Percentiles rank a stretch among this genome's conserved stretches.
phyloP scores from a whole-genome alignment of 305 asterid species.

The Fraxinus platypoda region DNA sequence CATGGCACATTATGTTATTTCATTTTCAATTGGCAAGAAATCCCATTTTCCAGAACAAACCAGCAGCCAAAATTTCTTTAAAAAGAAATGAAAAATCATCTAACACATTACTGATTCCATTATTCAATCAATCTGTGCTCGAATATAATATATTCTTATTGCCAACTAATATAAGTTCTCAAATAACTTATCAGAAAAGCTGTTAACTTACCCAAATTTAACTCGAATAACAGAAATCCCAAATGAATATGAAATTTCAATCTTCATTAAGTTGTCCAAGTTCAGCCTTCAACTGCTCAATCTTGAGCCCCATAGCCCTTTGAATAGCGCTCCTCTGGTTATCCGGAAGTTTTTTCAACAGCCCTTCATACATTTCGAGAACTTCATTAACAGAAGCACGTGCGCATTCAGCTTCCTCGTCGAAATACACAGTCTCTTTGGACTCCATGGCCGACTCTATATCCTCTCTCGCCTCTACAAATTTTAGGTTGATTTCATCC shows the following conservation, averaged over 20 bases:
- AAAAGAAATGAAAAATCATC: background rate
- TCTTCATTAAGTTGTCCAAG: constrained; percentile 77
- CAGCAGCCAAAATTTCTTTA: background rate
- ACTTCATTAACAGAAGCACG: constrained; percentile 80
- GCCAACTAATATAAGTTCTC: background rate
- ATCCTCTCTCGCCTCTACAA: constrained; percentile 98
- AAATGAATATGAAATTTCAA: constrained; percentile 19
- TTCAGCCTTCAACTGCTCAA: constrained; percentile 93
- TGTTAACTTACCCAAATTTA: background rate
- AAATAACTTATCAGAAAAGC: background rate
- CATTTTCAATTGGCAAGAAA: background rate
- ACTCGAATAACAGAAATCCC: background rate
- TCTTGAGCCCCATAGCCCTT: constrained; percentile 96
- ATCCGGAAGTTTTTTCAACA: constrained; percentile 58
- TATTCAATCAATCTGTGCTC: background rate
- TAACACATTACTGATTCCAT: constrained; percentile 5
- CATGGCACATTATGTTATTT: background rate
- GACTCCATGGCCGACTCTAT: constrained; percentile 93
- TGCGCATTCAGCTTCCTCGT: constrained; percentile 96
- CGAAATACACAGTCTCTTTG: constrained; percentile 85
- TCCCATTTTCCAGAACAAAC: background rate
- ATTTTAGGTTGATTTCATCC: constrained; percentile 80
- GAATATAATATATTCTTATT: background rate
- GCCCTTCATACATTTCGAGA: constrained; percentile 59
- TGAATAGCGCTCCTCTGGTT: constrained; percentile 61